Percentiles rank a stretch among this genome's conserved stretches.
Evolutionary conservation across 352 stramenopile genomes (phyloP).

Genomic region (Globisporangium spinosum): DNA sequence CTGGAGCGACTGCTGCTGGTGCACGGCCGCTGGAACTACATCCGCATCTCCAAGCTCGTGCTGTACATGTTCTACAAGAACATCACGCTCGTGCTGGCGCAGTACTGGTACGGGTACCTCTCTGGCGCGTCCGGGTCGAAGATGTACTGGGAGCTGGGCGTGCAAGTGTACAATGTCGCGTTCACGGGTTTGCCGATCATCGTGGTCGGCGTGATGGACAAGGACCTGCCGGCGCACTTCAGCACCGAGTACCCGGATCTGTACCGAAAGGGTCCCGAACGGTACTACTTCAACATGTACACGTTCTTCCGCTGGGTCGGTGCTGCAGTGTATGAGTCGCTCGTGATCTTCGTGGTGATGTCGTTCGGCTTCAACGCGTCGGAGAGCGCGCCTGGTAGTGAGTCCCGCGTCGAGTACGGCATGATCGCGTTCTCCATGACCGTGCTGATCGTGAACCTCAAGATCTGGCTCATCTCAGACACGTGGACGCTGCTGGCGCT

Average conservation of each 20-base stretch:
- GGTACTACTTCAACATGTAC: constrained; percentile 76
- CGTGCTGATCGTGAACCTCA: constrained; percentile 93
- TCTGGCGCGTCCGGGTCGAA: constrained; percentile 90
- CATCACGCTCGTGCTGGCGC: constrained; percentile 85
- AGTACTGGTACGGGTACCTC: constrained; percentile 92
- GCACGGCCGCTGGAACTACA: constrained; percentile 91
- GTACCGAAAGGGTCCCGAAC: constrained; percentile 64
- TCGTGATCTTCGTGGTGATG: constrained; percentile 82
- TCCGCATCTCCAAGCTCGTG: constrained; percentile 88
- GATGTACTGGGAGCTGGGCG: constrained; percentile 80
- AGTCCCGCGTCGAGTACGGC: constrained; percentile 78
- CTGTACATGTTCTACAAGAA: constrained; percentile 96
- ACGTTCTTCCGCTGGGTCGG: constrained; percentile 78
- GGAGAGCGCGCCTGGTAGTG: constrained; percentile 44
- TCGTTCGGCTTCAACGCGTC: constrained; percentile 74
- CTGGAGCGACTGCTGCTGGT: constrained; percentile 88
- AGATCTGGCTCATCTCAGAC: constrained; percentile 86
- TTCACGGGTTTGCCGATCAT: constrained; percentile 92
- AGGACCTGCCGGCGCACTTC: constrained; percentile 75
- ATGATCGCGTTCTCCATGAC: constrained; percentile 90
- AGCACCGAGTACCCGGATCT: constrained; percentile 73
- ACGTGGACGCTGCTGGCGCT: constrained; percentile 70
- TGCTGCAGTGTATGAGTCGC: constrained; percentile 68
- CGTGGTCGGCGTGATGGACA: constrained; percentile 77
- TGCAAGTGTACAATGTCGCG: constrained; percentile 94